Conservation (phyloP, 495 filamentous ascomycete species). For the Penicillium soppii region DNA sequence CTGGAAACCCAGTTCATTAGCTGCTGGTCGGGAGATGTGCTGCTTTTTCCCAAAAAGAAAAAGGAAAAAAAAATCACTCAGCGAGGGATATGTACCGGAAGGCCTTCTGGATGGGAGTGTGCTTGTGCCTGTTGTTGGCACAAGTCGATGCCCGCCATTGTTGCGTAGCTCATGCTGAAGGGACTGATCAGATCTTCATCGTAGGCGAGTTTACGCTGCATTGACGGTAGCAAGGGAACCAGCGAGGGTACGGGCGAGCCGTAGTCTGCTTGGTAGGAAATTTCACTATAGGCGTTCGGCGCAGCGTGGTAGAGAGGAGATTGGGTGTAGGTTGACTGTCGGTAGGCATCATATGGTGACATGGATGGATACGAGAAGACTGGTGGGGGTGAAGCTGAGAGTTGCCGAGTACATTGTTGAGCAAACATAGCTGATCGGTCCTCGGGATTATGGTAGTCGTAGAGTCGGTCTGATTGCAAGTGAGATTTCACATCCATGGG, state of each 20-base stretch:
- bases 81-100: slow-evolving; percentile 47
- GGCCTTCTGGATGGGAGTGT: slow-evolving; percentile 20
- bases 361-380: slow-evolving; percentile 73
- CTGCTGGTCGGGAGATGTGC: slow-evolving; percentile 11
- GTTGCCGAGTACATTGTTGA: slow-evolving; percentile 69
- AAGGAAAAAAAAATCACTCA: no score
- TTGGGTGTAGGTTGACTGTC: slow-evolving; percentile 61
- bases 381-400: slow-evolving; percentile 69
- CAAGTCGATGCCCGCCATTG: slow-evolving; percentile 74
- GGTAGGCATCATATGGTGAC: slow-evolving; percentile 63
- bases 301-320: slow-evolving; percentile 66
- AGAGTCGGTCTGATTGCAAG: slow-evolving; percentile 27
- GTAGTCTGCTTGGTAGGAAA: slow-evolving; percentile 60
- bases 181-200: slow-evolving; percentile 70
- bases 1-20: slow-evolving; percentile 48
- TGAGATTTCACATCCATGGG: slow-evolving; percentile 41
- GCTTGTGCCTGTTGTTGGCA: slow-evolving; percentile 39
- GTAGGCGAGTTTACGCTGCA: slow-evolving; percentile 34
- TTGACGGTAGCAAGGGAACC: slow-evolving; percentile 63
- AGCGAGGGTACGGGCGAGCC: slow-evolving; percentile 59
- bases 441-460: slow-evolving; percentile 46
- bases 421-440: slow-evolving; percentile 55
- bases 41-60: no score
- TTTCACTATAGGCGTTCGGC: slow-evolving; percentile 54
- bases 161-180: slow-evolving; percentile 73